Evolutionary conservation across 768 basidiomycete species (phyloP), one percentile per base, ranked within the genome.

Genomic region (Rhodocollybia butyracea): DNA sequence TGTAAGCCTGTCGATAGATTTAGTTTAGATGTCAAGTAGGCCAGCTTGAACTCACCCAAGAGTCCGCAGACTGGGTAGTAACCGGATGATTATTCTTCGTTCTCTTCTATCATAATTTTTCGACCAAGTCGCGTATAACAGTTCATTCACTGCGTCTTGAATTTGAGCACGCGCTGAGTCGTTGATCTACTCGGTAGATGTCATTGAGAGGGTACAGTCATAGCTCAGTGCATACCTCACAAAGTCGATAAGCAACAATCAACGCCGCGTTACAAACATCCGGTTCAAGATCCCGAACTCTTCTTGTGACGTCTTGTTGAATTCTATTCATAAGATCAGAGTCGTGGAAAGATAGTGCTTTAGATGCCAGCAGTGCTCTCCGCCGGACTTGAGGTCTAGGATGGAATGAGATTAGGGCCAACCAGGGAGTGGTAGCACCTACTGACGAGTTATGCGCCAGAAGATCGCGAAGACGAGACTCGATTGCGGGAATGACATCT

Each of bases 371-470:
- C 38, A 91, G 66, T 11, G 86, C 78, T 42, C 88, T 80, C 57
- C 84, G 76, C 36, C 83, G 83, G 46, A 92, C 75, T 60, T 77
- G 73, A 8, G 73, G 63, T 31, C 89, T 91, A 61, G 8, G 21
- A 34, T 8, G 15, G n/a, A 46, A 8, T 21, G 24, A 26, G 46
- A 39, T 29, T 24, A 41, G 11, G 19, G 27, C 38, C 15, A 29
- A 8, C 26, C 5, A 29, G 21, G n/a, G 58, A 17, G 6, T 6
- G 11, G 30, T 17, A 19, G 65, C 66, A 75, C 69, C 64, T 69
- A 82, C 89, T 82, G 76, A 93, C 91, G 86, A 85, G 60, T 80
- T 78, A 65, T 91, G 87, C 31, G 80, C 82, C 19, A 92, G 74
- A 11, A 94, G 75, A 54, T 84, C 78, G 34, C 79, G 76, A 5